These are phyloP conservation scores for Trichophyton schoenleinii DNA, from an alignment of 2,329 filamentous ascomycete species.

Conservation along the genomic window DNA sequence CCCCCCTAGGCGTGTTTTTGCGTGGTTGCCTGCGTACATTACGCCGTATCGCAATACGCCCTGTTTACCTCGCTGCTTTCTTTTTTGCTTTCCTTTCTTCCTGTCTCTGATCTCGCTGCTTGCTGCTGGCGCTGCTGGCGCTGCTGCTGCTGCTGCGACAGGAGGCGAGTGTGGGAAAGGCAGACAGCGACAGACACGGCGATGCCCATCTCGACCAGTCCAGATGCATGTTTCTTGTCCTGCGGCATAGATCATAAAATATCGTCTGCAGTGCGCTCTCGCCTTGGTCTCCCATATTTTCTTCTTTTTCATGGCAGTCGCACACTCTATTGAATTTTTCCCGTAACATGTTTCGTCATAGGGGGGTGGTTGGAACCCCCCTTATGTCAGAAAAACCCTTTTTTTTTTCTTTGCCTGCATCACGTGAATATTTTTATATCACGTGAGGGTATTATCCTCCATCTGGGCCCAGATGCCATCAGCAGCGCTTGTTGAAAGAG, in stretches of 20 bases:
- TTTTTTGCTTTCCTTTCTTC: background rate
- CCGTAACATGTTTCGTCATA: background rate
- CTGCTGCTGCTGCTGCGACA: background rate
- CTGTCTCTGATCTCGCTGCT: background rate
- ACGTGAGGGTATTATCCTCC: background rate
- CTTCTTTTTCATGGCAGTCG: background rate
- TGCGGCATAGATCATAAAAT: background rate
- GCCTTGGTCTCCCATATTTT: background rate
- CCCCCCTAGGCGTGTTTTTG: background rate
- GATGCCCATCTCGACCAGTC: background rate
- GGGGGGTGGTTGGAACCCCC: background rate
- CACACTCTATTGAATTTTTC: conserved; percentile 2
- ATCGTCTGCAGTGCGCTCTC: background rate
- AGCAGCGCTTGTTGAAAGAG: background rate
- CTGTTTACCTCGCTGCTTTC: background rate
- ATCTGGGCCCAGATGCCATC: background rate
- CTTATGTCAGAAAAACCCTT: background rate
- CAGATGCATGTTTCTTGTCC: background rate
- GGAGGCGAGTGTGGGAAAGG: background rate
- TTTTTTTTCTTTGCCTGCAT: background rate
- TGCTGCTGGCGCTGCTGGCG: no score
- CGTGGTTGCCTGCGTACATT: background rate
- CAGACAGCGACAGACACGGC: background rate
- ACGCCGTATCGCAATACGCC: background rate
- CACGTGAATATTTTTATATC: background rate